Conservation (phyloP, 2,329 filamentous ascomycete species). For the Colletotrichum acutatum region DNA sequence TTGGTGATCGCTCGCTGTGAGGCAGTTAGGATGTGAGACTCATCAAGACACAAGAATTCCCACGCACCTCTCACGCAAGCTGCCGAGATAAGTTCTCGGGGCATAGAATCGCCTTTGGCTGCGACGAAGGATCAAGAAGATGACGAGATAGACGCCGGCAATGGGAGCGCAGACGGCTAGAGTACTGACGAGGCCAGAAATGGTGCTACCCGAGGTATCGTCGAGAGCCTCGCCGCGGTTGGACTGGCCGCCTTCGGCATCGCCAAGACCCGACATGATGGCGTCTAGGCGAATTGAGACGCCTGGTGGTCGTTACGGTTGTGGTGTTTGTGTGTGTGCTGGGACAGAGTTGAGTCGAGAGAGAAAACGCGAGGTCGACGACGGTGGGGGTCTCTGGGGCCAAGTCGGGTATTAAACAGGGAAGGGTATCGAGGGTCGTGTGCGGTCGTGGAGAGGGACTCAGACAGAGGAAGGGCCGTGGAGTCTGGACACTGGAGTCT, state of each 20-base stretch:
- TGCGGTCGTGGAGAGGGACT: constrained; percentile 1
- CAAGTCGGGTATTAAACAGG: constrained; percentile 30
- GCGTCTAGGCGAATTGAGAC: not conserved
- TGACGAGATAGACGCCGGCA: constrained; percentile 52
- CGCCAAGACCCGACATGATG: constrained; percentile 21
- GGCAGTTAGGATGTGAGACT: not conserved
- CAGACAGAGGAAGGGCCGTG: constrained; percentile 8
- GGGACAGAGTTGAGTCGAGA: not conserved
- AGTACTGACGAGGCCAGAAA: constrained; percentile 56
- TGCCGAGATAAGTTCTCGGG: constrained; percentile 61
- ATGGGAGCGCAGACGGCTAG: constrained; percentile 63
- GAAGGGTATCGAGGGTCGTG: constrained; percentile 7
- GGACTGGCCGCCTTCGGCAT: not conserved
- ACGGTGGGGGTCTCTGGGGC: constrained; percentile 25
- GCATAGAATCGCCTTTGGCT: constrained; percentile 60
- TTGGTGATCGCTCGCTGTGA: constrained; percentile 65
- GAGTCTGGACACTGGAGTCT: not conserved
- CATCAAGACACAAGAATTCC: not conserved
- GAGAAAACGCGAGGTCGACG: not conserved
- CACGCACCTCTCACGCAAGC: constrained; percentile 52
- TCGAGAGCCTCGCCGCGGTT: constrained; percentile 13
- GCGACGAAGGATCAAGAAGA: constrained; percentile 58
- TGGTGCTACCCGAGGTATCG: constrained; percentile 5
- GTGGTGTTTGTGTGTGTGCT: not conserved
- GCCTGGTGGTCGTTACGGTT: not conserved